Evolutionary conservation across 352 stramenopile species (phyloP).

Genomic region (Albugo laibachii): DNA sequence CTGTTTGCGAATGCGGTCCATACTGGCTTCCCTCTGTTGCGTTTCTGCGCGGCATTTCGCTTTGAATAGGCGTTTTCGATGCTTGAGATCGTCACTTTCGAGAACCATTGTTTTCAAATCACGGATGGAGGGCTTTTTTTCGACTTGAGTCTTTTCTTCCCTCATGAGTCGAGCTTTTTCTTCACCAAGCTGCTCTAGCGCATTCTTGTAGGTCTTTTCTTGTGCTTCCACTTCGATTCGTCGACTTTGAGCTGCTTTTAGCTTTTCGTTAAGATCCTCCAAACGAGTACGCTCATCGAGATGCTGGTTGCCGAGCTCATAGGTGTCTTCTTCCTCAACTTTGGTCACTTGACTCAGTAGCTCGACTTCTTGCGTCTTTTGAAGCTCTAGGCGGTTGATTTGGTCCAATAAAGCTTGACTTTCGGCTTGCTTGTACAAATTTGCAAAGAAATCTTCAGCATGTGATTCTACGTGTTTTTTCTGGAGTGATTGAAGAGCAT

Average conservation of each 20-base stretch:
- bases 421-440: no score
- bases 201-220: background rate
- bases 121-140: constrained; percentile 9
- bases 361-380: no score
- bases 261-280: background rate
- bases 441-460: no score
- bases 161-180: constrained; percentile 18
- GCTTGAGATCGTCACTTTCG: constrained; percentile 34
- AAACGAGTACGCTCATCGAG: no score
- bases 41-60: constrained; percentile 21
- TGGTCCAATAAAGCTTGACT: no score
- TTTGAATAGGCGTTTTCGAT: constrained; percentile 24
- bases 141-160: constrained; percentile 21
- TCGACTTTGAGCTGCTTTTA: background rate
- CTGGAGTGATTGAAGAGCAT: no score
- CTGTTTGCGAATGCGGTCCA: constrained; percentile 23
- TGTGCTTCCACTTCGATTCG: background rate
- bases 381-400: no score
- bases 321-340: no score
- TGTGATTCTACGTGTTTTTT: no score
- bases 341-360: no score
- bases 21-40: constrained; percentile 13
- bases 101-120: constrained; percentile 17
- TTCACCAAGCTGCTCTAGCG: constrained; percentile 7
- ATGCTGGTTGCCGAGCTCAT: no score